Conservation (phyloP, 2,329 filamentous ascomycete species). For the Scleromitrula shiraiana region DNA sequence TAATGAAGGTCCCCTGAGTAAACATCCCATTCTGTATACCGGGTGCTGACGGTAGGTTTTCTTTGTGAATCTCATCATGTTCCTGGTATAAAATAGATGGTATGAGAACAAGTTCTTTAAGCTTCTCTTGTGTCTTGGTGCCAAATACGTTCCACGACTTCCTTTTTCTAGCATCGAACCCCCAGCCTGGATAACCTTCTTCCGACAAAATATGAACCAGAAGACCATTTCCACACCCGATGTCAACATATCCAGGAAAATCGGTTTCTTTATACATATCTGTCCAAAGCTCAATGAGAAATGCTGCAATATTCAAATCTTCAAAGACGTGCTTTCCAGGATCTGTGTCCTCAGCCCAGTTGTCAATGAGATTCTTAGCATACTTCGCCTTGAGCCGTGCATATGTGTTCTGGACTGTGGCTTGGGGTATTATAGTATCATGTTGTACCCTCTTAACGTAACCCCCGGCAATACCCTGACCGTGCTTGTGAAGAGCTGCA, state of each 20-base stretch:
- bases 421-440: conserved; percentile 71
- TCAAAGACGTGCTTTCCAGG: conserved; percentile 92
- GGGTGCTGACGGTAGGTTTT: conserved; percentile 18
- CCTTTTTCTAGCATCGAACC: conserved; percentile 80
- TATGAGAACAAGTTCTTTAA: conserved; percentile 54
- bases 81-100: conserved; percentile 34
- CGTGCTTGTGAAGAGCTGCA: conserved; percentile 64
- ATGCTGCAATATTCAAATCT: conserved; percentile 83
- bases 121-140: conserved; percentile 35
- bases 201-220: conserved; percentile 72
- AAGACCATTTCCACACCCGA: conserved; percentile 91
- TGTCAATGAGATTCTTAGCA: conserved; percentile 59
- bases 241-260: conserved; percentile 90
- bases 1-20: conserved; percentile 70
- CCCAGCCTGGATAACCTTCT: conserved; percentile 81
- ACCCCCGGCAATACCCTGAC: conserved; percentile 53
- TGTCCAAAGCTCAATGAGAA: conserved; percentile 84
- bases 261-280: conserved; percentile 58
- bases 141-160: conserved; percentile 79
- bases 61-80: conserved; percentile 4
- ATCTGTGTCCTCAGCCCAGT: conserved; percentile 82
- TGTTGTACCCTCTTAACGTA: conserved; percentile 79
- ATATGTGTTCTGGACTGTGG: conserved; percentile 75
- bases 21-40: conserved; percentile 58
- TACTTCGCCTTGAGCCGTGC: conserved; percentile 71